Evolutionary conservation across 2,329 filamentous ascomycete species (phyloP), one percentile per base, ranked within the genome.

Genomic region (Catunica adiposa): DNA sequence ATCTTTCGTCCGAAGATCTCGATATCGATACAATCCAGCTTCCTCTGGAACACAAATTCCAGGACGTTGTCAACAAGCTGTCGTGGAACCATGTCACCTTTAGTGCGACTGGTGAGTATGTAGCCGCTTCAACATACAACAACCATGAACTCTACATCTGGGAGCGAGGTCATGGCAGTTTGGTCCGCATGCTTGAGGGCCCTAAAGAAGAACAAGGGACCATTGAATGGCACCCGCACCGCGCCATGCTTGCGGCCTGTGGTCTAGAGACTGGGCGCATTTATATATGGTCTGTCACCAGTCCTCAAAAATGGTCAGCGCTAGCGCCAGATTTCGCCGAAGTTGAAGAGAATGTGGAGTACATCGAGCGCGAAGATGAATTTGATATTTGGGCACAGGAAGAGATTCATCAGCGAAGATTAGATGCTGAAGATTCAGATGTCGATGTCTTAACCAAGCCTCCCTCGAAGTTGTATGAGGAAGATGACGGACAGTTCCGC

Each of bases 91-190:
- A 96, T 64, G 89, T 95, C 58, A 89, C 89, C 0, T 97, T 98
- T 67, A 94, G 88, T 64, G 84, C 87, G 1, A 92, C 86, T 0
- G 89, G 89, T 54, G 92, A 98, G 68, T 97, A 97, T 66, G 89
- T 98, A 42, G 89, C 89, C 23, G 92, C 94, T 0, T 94, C 89
- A 25, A 97, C 92, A 1, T 95, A 89, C 68, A 97, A 97, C 75
- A 98, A 98, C 64, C 89, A 96, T 63, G 90, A 98, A 68, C 86
- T 98, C 60, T 97, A 97, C 69, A 89, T 97, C 26, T 97, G 90
- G 92, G 92, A 98, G 70, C 82, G 92, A 55, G 85, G 84, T 56
- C 88, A 94, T 64, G 92, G 92, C 53, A 95, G 88, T 68, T 72
- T 98, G 57, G 89, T 96, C 54, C 94, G 94, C 68, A 98, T 98